phyloP scores from a whole-genome alignment of 2,329 filamentous ascomycete species.

The Verticillium nonalfalfae region DNA sequence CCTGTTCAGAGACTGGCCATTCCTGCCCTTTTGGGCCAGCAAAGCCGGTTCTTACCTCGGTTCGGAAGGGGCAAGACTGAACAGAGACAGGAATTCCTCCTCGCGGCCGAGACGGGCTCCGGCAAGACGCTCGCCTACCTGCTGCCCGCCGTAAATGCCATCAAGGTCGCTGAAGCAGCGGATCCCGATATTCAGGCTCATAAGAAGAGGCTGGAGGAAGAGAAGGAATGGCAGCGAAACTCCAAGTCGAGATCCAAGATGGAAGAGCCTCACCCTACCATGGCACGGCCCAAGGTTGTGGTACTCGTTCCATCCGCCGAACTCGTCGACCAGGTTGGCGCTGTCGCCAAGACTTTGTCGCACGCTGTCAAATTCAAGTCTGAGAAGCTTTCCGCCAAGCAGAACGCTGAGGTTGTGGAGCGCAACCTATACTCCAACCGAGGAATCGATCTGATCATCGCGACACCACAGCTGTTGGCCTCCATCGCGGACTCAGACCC shows the following conservation, averaged over 20 bases:
- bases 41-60: constrained; percentile 25
- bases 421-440: constrained; percentile 72
- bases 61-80: constrained; percentile 11
- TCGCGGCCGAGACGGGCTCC: constrained; percentile 94
- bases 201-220: constrained; percentile 45
- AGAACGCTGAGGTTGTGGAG: constrained; percentile 73
- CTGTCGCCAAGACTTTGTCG: constrained; percentile 72
- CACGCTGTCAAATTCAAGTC: constrained; percentile 85
- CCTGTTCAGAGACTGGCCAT: constrained; percentile 88
- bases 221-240: constrained; percentile 49
- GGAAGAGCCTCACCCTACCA: constrained; percentile 64
- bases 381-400: constrained; percentile 71
- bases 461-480: constrained; percentile 83
- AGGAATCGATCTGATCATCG: constrained; percentile 79
- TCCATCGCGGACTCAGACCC: constrained; percentile 87
- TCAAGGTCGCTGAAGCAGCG: constrained; percentile 68
- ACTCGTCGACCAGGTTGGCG: constrained; percentile 80
- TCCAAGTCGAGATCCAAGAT: constrained; percentile 48
- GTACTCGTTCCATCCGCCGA: constrained; percentile 90
- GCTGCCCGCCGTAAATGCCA: constrained; percentile 73
- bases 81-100: constrained; percentile 56
- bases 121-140: constrained; percentile 95
- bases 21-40: constrained; percentile 64
- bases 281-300: constrained; percentile 73
- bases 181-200: constrained; percentile 55